A percentile compares a stretch with the other conserved stretches of the same genome.
Evolutionary conservation across 2,329 filamentous ascomycete species (phyloP).

Genomic region (Leptographium radiaticola): DNA sequence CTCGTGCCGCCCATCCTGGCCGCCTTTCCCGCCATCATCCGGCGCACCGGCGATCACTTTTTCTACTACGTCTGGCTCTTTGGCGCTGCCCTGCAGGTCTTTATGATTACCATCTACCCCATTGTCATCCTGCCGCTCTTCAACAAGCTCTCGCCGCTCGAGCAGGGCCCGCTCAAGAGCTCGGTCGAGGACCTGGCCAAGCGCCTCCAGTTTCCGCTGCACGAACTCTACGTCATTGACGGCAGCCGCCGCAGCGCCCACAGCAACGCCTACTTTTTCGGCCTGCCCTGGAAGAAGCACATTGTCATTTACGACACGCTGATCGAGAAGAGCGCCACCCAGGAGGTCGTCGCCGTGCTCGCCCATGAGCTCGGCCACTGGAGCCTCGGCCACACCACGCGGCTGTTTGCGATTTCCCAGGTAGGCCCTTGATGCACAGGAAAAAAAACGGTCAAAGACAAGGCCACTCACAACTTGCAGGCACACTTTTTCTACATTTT

Average conservation of each 20-base stretch:
- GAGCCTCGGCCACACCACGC: constrained; percentile 90
- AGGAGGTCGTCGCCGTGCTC: constrained; percentile 89
- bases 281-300: constrained; percentile 98
- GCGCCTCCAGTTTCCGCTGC: constrained; percentile 79
- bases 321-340: constrained; percentile 83
- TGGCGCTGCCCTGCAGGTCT: constrained; percentile 75
- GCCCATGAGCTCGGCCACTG: constrained; percentile 96
- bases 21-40: constrained; percentile 85
- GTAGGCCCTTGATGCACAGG: constrained; percentile 28
- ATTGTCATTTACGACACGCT: constrained; percentile 98
- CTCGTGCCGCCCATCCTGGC: constrained; percentile 81
- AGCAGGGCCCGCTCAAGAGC: constrained; percentile 77
- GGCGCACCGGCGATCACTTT: constrained; percentile 86
- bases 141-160: constrained; percentile 91
- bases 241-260: constrained; percentile 79
- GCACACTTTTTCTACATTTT: constrained; percentile 96
- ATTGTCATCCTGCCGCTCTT: constrained; percentile 89
- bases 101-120: constrained; percentile 92
- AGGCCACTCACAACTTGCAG: constrained; percentile 29
- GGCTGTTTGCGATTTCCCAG: constrained; percentile 76
- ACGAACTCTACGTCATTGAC: constrained; percentile 89
- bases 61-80: constrained; percentile 98
- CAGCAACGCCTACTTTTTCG: constrained; percentile 89
- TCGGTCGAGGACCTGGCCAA: constrained; percentile 74
- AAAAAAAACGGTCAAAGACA: not conserved